These are phyloP conservation scores for Trametes polyzona DNA, from an alignment of 1,284 basidiomycete genomes.

Conservation along the genomic window DNA sequence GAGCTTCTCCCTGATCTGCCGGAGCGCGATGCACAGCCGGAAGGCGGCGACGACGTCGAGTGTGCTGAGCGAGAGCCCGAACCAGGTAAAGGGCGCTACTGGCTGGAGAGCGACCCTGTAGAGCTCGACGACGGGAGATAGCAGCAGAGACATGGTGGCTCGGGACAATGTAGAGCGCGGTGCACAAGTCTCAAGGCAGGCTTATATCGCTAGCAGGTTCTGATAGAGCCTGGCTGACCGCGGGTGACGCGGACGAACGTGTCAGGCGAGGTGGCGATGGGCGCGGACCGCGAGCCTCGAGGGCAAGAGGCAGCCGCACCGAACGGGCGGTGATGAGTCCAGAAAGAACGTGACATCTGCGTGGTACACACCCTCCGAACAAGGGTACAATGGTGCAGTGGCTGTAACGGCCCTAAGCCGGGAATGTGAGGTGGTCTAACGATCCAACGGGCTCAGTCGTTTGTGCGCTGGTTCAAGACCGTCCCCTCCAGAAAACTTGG, in stretches of 20 bases:
- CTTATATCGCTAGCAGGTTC: no score
- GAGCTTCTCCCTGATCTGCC: constrained; percentile 63
- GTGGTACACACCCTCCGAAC: not conserved
- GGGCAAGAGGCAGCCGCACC: not conserved
- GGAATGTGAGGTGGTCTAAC: constrained; percentile 74
- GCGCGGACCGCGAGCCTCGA: no score
- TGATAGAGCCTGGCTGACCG: not conserved
- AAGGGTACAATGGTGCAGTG: constrained; percentile 58
- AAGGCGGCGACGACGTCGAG: constrained; percentile 69
- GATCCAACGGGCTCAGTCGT: constrained; percentile 60
- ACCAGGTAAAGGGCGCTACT: constrained; percentile 70
- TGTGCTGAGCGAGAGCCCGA: constrained; percentile 59
- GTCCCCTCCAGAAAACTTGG: constrained; percentile 92
- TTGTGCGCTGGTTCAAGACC: constrained; percentile 88
- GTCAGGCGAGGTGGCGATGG: not conserved
- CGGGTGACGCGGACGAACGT: not conserved
- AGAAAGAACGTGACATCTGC: not conserved
- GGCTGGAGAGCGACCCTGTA: constrained; percentile 61
- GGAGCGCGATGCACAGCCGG: constrained; percentile 66
- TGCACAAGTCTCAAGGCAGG: not conserved
- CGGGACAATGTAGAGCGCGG: not conserved
- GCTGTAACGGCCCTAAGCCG: constrained; percentile 79
- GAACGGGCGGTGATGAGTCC: not conserved
- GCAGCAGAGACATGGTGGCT: constrained; percentile 29
- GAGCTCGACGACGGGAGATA: constrained; percentile 51